Percentiles rank a stretch among this genome's conserved stretches.
phyloP scores from a whole-genome alignment of 345 rosid species.

The Cardiospermum halicacabum region DNA sequence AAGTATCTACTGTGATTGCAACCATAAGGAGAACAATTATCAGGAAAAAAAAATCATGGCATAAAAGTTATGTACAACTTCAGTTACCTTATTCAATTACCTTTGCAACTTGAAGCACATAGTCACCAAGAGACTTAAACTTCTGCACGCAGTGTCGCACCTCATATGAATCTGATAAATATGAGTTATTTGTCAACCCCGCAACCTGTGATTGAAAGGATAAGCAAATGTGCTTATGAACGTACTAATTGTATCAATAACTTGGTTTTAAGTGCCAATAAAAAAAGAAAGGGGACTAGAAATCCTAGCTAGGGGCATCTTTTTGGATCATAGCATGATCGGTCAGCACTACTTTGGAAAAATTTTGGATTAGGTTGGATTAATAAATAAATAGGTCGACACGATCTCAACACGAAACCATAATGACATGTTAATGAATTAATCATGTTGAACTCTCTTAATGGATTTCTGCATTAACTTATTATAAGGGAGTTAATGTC shows the following conservation, averaged over 20 bases:
- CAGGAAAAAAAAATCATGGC: constrained; percentile 16
- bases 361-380: too few species aligned
- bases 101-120: constrained; percentile 87
- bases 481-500: too few species aligned
- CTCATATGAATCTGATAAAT: constrained; percentile 62
- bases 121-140: constrained; percentile 60
- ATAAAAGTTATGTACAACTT: background rate
- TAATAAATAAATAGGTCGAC: too few species aligned
- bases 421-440: too few species aligned
- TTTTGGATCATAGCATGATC: too few species aligned
- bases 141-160: constrained; percentile 83
- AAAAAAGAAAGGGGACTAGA: too few species aligned
- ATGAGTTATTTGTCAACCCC: constrained; percentile 93
- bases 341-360: too few species aligned
- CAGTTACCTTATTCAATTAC: constrained; percentile 34
- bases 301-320: too few species aligned
- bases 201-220: constrained; percentile 56
- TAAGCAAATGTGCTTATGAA: background rate
- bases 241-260: background rate
- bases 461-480: too few species aligned
- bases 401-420: too few species aligned
- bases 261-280: too few species aligned
- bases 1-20: constrained; percentile 42
- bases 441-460: too few species aligned
- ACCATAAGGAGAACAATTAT: constrained; percentile 26